These are phyloP conservation scores for Coniochaeta sp. DNA, from an alignment of 2,329 filamentous ascomycete species.

Conservation along the genomic window DNA sequence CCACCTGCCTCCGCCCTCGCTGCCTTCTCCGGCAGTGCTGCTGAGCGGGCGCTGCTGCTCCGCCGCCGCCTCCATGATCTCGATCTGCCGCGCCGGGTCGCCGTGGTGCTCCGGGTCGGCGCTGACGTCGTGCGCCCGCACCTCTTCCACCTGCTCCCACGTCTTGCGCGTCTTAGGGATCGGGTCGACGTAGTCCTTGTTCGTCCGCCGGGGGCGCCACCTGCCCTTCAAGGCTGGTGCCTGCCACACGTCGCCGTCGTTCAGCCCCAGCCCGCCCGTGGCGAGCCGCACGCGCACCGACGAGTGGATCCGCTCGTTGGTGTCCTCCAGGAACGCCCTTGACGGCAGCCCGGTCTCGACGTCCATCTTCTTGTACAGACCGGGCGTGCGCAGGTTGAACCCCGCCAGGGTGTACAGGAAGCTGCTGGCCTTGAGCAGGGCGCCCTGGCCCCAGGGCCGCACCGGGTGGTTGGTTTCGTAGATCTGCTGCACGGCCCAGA, in stretches of 20 bases:
- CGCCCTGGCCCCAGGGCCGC: conserved; percentile 40
- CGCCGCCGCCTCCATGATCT: conserved; percentile 7
- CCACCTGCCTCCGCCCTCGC: conserved; percentile 32
- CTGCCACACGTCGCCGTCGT: conserved; percentile 40
- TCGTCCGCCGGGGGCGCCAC: conserved; percentile 34
- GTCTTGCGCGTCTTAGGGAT: conserved; percentile 12
- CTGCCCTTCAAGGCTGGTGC: conserved; percentile 33
- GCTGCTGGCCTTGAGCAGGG: conserved; percentile 30
- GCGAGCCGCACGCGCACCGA: conserved; percentile 46
- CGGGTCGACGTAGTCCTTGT: conserved; percentile 24
- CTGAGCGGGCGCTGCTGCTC: conserved; percentile 12
- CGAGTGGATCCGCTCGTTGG: conserved; percentile 48
- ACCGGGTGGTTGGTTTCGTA: conserved; percentile 38
- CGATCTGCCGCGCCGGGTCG: background rate
- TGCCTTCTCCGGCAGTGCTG: conserved; percentile 12
- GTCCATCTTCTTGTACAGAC: conserved; percentile 38
- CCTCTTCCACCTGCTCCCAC: conserved; percentile 18
- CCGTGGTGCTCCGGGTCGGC: background rate
- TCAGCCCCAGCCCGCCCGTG: conserved; percentile 39
- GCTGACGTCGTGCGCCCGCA: conserved; percentile 3
- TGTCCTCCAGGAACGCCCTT: conserved; percentile 36
- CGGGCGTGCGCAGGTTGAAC: conserved; percentile 35
- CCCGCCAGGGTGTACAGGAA: conserved; percentile 37
- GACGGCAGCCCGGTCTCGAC: conserved; percentile 27
- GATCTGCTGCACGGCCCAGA: conserved; percentile 42